phyloP scores from a whole-genome alignment of 2,329 filamentous ascomycete species.

The Paramyrothecium roridum region DNA sequence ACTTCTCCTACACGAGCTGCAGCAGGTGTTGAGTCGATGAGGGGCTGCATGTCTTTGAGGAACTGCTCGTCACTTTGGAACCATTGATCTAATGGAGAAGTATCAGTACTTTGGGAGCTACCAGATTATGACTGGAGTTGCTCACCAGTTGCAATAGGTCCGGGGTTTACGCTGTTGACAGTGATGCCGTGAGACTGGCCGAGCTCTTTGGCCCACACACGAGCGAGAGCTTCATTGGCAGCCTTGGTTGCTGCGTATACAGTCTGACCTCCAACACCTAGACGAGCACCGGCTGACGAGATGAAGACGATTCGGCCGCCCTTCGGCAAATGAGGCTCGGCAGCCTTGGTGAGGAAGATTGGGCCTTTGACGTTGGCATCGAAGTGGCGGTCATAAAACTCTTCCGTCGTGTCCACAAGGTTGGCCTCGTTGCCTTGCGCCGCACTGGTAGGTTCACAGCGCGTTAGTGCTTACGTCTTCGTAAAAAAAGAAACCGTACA shows the following conservation, averaged over 20 bases:
- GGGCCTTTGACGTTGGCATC: conserved; percentile 73
- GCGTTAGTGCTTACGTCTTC: too few species aligned
- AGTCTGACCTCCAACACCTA: conserved; percentile 43
- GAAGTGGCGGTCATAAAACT: conserved; percentile 63
- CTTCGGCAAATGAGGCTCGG: conserved; percentile 65
- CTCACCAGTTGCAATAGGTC: conserved; percentile 44
- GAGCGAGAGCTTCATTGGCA: conserved; percentile 48
- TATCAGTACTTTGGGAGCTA: too few species aligned
- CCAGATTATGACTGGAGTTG: conserved; percentile 26
- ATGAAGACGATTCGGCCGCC: conserved; percentile 51
- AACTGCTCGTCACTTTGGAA: conserved; percentile 22
- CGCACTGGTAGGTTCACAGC: too few species aligned
- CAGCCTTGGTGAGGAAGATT: conserved; percentile 69
- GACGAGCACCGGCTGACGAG: conserved; percentile 40
- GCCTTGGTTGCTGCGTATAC: conserved; percentile 51
- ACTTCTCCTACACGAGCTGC: conserved; percentile 23
- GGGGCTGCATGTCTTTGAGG: conserved; percentile 23
- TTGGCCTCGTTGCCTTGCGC: conserved; percentile 49
- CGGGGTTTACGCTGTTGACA: conserved; percentile 50
- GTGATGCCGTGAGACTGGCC: conserved; percentile 35
- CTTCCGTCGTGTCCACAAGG: conserved; percentile 52
- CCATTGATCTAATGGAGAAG: conserved; percentile 17
- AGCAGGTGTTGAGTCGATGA: conserved; percentile 26
- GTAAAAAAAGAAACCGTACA: too few species aligned
- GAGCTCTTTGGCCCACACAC: conserved; percentile 48